Evolutionary conservation across 371 early-diverging fungal species (phyloP).

Genomic region (Fennellomyces sp.): DNA sequence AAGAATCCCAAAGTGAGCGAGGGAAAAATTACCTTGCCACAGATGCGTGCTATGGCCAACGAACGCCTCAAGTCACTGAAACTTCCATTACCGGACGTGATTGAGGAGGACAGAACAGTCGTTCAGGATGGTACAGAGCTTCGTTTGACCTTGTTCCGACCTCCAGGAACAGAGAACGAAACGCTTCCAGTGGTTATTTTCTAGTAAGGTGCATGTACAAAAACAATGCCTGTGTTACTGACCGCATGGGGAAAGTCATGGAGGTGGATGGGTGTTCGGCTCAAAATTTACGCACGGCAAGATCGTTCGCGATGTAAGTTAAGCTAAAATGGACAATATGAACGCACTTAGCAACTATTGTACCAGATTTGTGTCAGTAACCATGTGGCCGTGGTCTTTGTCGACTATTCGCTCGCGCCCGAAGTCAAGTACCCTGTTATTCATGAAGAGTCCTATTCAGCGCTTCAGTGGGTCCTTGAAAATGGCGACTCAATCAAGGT

Average conservation of each 20-base stretch:
- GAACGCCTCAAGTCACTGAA: background rate
- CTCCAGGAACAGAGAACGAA: background rate
- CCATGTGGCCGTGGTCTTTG: conserved; percentile 21
- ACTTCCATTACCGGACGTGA: background rate
- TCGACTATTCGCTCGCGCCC: conserved; percentile 28
- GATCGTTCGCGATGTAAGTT: conserved; percentile 11
- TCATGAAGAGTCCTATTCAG: conserved; percentile 26
- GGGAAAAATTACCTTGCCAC: background rate
- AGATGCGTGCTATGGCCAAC: background rate
- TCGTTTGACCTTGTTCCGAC: background rate
- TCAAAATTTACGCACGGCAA: conserved; percentile 12
- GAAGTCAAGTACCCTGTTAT: conserved; percentile 33
- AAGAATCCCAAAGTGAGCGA: background rate
- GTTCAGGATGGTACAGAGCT: background rate
- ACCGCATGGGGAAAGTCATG: no score
- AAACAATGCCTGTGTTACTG: no score
- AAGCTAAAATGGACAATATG: no score
- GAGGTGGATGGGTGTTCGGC: conserved; percentile 26
- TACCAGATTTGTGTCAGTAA: conserved; percentile 7
- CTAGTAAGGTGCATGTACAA: no score
- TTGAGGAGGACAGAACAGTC: background rate
- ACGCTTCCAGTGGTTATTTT: background rate
- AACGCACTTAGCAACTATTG: no score
- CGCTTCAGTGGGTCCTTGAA: conserved; percentile 17
- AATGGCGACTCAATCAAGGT: conserved; percentile 13